A percentile compares a stretch with the other conserved stretches of the same genome.
Conservation (phyloP, 2,329 filamentous ascomycete species). For the Grosmannia penicillata region DNA sequence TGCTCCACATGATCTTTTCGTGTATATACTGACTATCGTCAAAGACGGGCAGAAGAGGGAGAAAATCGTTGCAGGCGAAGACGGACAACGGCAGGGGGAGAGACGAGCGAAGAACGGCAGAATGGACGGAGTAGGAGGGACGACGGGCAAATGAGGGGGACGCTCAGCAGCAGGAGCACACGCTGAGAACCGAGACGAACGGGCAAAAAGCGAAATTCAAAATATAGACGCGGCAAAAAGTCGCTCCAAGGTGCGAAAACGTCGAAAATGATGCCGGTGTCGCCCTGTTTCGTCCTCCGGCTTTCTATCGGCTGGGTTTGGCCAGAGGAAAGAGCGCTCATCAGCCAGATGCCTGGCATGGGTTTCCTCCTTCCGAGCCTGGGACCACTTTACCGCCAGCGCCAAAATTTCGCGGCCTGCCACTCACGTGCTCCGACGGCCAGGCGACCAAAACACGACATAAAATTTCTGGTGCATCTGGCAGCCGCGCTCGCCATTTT, state of each 20-base stretch:
- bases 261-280: neutral
- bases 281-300: neutral
- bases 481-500: no score
- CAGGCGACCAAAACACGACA: neutral
- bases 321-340: neutral
- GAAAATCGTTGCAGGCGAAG: neutral
- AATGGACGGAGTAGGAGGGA: neutral
- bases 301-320: neutral
- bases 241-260: neutral
- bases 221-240: neutral
- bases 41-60: neutral
- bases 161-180: no score
- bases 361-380: neutral
- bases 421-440: constrained; percentile 1
- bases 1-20: neutral
- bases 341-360: neutral
- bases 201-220: neutral
- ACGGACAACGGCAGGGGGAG: neutral
- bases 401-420: neutral
- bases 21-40: neutral
- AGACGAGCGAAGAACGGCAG: neutral
- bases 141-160: no score
- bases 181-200: no score
- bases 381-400: constrained; percentile 1
- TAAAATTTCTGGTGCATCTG: neutral